Conservation (phyloP, 208 protist species). For the Acanthamoeba triangularis region DNA sequence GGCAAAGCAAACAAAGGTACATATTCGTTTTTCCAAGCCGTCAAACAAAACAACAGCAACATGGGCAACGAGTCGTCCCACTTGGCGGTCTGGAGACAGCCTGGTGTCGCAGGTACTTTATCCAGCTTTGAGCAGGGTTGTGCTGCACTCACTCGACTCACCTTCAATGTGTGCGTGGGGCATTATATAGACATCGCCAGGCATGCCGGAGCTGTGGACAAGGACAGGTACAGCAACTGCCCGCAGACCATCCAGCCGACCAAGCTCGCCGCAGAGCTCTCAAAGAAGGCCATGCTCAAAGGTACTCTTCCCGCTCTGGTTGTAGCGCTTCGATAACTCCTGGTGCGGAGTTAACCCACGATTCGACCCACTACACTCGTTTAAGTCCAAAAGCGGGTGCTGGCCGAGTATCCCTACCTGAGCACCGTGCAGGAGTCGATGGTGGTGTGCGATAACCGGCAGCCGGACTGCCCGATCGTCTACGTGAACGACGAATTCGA, state of each 20-base stretch:
- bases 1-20: too few species aligned
- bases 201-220: neutral
- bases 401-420: slow-evolving; percentile 42
- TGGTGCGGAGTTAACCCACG: too few species aligned
- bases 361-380: too few species aligned
- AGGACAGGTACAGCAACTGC: neutral
- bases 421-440: slow-evolving; percentile 44
- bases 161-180: too few species aligned
- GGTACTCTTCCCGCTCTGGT: too few species aligned
- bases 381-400: neutral
- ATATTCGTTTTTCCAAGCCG: too few species aligned
- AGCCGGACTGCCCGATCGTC: slow-evolving; percentile 41
- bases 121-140: too few species aligned
- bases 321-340: too few species aligned
- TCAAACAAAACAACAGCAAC: too few species aligned
- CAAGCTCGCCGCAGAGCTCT: neutral
- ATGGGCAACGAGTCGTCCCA: neutral
- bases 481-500: slow-evolving; percentile 48
- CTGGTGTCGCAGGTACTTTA: too few species aligned
- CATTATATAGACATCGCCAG: neutral
- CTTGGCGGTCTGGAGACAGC: neutral
- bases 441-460: slow-evolving; percentile 11
- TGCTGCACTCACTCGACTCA: too few species aligned
- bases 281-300: neutral
- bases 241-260: neutral